Percentiles rank a stretch among this genome's conserved stretches.
phyloP scores from a whole-genome alignment of 169 alveolate species.

The Plasmodium knowlesi region DNA sequence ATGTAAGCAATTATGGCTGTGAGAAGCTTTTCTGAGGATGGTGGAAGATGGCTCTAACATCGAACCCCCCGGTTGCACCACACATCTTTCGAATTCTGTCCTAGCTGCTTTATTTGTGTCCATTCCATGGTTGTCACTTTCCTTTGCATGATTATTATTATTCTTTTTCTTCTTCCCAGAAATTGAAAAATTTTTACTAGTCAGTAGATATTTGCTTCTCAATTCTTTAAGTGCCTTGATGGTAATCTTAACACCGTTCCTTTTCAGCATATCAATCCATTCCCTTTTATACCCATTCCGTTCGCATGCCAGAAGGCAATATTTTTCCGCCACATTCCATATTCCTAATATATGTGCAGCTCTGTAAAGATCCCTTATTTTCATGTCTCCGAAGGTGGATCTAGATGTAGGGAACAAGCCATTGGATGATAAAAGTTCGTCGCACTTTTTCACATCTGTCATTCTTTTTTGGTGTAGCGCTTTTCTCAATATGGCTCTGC shows the following conservation, averaged over 20 bases:
- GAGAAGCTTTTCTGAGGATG: background rate
- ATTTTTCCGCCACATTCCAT: constrained; percentile 85
- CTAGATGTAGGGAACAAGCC: constrained; percentile 80
- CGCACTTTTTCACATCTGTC: constrained; percentile 80
- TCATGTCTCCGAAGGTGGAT: constrained; percentile 85
- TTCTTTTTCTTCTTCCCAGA: constrained; percentile 1
- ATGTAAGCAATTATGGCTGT: background rate
- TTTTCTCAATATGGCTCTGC: constrained; percentile 82
- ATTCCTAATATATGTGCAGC: constrained; percentile 84
- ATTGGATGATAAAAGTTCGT: constrained; percentile 82
- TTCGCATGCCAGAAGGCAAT: constrained; percentile 83
- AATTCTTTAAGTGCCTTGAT: constrained; percentile 83
- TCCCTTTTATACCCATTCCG: constrained; percentile 79
- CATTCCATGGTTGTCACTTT: background rate
- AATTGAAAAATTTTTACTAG: background rate
- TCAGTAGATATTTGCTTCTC: constrained; percentile 53
- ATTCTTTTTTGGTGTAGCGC: constrained; percentile 83
- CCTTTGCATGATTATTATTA: background rate
- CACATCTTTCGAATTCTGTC: background rate
- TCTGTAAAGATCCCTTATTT: constrained; percentile 81
- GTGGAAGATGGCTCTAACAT: background rate
- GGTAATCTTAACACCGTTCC: constrained; percentile 74
- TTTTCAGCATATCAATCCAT: constrained; percentile 80
- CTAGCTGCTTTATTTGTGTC: background rate
- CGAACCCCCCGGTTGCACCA: background rate